Evolutionary conservation across 2,329 filamentous ascomycete species (phyloP).

Genomic region (Fusarium sp.): DNA sequence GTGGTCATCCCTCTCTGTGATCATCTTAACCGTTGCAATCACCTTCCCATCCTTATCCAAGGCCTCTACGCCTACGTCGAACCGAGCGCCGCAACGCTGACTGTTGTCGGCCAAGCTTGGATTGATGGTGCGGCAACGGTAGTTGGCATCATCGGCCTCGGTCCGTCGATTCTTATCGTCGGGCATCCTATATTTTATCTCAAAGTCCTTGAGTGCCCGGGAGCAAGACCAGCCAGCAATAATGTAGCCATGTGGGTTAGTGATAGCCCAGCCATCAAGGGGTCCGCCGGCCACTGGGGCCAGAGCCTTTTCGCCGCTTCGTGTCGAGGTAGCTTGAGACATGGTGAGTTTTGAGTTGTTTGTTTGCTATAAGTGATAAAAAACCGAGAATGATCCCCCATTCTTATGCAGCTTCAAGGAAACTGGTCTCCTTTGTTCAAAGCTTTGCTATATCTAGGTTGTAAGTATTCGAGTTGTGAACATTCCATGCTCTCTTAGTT

Average conservation of each 20-base stretch:
- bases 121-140: neutral
- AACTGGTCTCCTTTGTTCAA: neutral
- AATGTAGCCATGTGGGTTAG: neutral
- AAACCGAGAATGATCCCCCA: too few relatives aligned
- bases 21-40: neutral
- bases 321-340: neutral
- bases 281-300: neutral
- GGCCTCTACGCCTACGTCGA: neutral
- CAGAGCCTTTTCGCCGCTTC: neutral
- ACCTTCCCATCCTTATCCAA: neutral
- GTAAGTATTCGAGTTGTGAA: neutral
- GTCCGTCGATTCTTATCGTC: neutral
- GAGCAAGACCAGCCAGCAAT: neutral
- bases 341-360: neutral
- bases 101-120: neutral
- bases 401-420: neutral
- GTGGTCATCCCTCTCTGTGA: neutral
- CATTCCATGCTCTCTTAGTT: neutral
- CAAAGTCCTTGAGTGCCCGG: neutral
- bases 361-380: neutral
- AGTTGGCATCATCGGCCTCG: neutral
- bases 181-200: neutral
- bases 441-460: accelerated
- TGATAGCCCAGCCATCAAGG: neutral
- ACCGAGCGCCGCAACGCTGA: neutral